Base-by-base conservation (phyloP, 2,329 filamentous ascomycete species). In the Sporothrix dimorphospora region DNA sequence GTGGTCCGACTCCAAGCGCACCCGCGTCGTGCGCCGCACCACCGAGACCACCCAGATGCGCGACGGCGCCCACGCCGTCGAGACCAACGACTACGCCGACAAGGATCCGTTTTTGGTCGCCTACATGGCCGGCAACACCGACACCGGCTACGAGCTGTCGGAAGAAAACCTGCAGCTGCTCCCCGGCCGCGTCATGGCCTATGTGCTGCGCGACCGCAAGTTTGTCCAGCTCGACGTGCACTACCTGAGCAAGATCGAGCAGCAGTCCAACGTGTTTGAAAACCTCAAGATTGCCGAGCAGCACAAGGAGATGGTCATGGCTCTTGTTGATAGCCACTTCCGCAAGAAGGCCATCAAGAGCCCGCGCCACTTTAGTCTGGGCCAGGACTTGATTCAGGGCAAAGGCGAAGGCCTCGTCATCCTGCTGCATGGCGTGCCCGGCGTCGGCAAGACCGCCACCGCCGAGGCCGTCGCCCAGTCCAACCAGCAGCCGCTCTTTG, bases 391-490 rank as follows among this genome's bases (percentile, higher is more conserved):
- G 8, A 82, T 85, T 61, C 79, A 81, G 69, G 83, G 83, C 73
- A 86, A 85, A 75, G 83, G 82, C 0, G 79, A 80, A 1, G 83
- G 84, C 5, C 76, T 86, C 0, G 79, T 85, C 2, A 78, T 86
- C 0, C 76, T 86, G 0, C 77, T 86, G 0, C 83, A 85, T 72
- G 84, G 85, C 34, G 80, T 82, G 0, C 84, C 84, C 0, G 84
- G 84, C 34, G 83, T 85, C 0, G 84, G 84, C 4, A 86, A 86
- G 78, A 86, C 85, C 0, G 80, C 82, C 0, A 85, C 85, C 0
- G 84, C 84, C 1, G 75, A 75, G 47, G 78, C 77, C 0, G 75
- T 82, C 0, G 81, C 81, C 5, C 80, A 81, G 78, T 79, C 80
- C 70, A 81, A 82, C 74, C 75, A 77, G 53, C 83, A 83, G 76